Conservation (phyloP, 1,284 basidiomycete species). For the Cystobasidium slooffiae region DNA sequence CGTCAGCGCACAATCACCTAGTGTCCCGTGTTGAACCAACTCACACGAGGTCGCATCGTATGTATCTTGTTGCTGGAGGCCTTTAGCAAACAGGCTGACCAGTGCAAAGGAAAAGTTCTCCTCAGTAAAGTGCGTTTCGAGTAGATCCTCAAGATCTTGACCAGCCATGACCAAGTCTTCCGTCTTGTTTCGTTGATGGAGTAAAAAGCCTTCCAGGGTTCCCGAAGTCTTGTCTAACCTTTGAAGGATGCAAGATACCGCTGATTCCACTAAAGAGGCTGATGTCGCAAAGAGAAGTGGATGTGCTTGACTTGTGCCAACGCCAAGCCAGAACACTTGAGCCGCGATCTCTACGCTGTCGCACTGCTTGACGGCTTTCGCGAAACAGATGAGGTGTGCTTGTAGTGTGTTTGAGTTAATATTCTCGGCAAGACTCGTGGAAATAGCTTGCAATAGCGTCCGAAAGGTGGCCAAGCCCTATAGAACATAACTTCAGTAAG, state of each 20-base stretch:
- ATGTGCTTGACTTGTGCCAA: constrained; percentile 27
- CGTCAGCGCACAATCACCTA: too few species aligned
- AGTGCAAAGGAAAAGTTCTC: constrained; percentile 32
- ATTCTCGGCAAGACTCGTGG: constrained; percentile 5
- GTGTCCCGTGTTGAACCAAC: neutral
- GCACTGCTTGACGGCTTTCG: neutral
- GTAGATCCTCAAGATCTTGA: constrained; percentile 10
- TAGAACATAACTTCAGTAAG: neutral
- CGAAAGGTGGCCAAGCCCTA: neutral
- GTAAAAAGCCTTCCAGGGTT: neutral
- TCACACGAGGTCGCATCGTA: neutral
- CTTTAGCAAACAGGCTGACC: constrained; percentile 18
- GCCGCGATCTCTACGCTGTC: neutral
- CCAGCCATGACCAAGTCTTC: neutral
- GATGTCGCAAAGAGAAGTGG: constrained; percentile 20
- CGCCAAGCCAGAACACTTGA: constrained; percentile 31
- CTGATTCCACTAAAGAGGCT: neutral
- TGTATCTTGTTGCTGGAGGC: constrained; percentile 11
- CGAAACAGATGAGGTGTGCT: constrained; percentile 29
- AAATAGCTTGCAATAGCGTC: neutral
- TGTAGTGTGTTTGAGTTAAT: constrained; percentile 35
- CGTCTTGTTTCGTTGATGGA: neutral
- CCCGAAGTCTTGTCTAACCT: neutral
- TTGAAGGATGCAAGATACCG: neutral
- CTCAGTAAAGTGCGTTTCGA: constrained; percentile 24